Evolutionary conservation across 225 moss, liverwort and hornwort genomes (phyloP), one percentile per base, ranked within the genome.

Genomic region (Polytrichum formosum): DNA sequence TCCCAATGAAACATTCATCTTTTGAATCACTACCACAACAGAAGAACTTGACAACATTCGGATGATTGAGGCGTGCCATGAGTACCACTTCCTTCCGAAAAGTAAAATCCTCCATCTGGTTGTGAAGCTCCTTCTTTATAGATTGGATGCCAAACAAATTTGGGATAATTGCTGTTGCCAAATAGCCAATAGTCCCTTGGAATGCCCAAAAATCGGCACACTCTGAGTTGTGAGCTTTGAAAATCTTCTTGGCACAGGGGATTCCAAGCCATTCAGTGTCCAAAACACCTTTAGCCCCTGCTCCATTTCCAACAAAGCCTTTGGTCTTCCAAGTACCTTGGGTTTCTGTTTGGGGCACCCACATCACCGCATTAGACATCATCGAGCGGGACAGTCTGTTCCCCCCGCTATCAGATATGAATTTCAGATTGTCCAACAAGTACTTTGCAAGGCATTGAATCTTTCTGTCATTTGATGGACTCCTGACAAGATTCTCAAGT

Each of bases 71-170:
- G 23, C 31, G 18, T 29, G 66, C 35, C 21, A 66, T 13, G 18
- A 66, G 19, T 18, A 6, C 30, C 18, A 31, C 66, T 31, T 66
- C 66, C 23, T 31, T 66, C 33, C n/a, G 5, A 66, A 66, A 66
- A 6, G 21, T 0, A 7, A 7, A 1, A 63, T 26, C 26, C 17
- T 63, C 27, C 27, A 22, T 26, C 28, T 63, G 5, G 2, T 17
- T 18, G 17, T 28, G 3, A 63, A 63, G 4, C 17, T 63, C 63
- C 13, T 56, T 69, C 69, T 19, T 58, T 18, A 28, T 18, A 58
- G 55, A 69, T 18, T 55, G 69, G 29, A 69, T 28, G 18, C 26
- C 69, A 28, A 28, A 56, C 56, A 56, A 69, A n/a, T 37, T 28
- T 21, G 67, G 5, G 28, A 5, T 28, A 4, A 5, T 2, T 37